Base-by-base conservation (phyloP, 139 green algal genomes). In the Coelastrella sp. region DNA sequence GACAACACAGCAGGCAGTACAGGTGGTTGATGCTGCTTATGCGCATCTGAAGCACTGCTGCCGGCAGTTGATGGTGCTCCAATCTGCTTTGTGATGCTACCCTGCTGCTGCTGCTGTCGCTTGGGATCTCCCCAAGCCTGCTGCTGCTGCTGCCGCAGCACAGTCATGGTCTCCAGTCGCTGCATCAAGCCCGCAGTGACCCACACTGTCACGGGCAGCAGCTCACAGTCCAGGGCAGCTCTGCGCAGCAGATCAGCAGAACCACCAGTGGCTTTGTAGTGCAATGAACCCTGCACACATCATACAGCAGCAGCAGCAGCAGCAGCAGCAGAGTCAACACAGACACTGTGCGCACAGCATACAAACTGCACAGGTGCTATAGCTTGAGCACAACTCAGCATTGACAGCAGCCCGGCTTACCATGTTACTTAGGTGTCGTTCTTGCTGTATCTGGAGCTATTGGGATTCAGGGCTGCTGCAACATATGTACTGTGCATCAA, bases 201-300 rank as follows among this genome's bases (percentile, higher is more conserved):
- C 87, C 87, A 90, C 7, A 79, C 22, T 7, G 87, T 81, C 9
- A 78, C 19, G 4, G 87, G 87, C 87, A 81, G 61, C 76, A 90
- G 61, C 35, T 90, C 76, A 25, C 27, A 66, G 10, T 85, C 87
- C 8, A 85, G 17, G 20, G 76, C 87, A 61, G 78, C 87, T 65
- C 79, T 78, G 61, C 4, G 6, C 49, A 90, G 49, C 14, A 25
- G 35, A 1, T 49, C 35, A 49, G 35, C 14, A 65, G 78, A 63
- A 10, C 19, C 24, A 22, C 25, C 9, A 27, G 58, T 84, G 70
- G 56, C 25, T 66, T 27, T 25, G 7, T 49, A 58, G 8, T 73
- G 57, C 9, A 60, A 8, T 20, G 80, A 86, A 6, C 17, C 80
- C 80, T 86, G 80, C 49, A 84, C 15, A 19, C 81, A 66, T 59